Base-by-base conservation (phyloP, 768 basidiomycete species). In the Amanita rimosa region DNA sequence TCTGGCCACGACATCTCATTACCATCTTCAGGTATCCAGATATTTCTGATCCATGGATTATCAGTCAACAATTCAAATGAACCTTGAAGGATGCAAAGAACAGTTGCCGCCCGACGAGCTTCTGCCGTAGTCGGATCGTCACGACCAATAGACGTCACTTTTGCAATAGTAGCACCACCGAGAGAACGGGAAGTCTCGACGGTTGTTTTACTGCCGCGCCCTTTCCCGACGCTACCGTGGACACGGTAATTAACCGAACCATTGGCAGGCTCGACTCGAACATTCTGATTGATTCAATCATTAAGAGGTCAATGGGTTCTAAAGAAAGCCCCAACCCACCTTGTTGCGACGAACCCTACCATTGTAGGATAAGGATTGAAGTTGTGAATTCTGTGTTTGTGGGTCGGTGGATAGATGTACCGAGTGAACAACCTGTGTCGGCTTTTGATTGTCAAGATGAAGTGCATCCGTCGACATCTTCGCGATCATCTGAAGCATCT, bases 121-220 rank as follows among this genome's bases (percentile, higher is more conserved):
- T 85, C 83, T 22, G 85, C 82, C 17, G 55, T 58, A 3, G 85
- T 87, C 1, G 74, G 75, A 34, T 65, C 71, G 35, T 74, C 80
- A 29, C 68, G 71, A 0, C 81, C 83, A 53, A 69, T 66, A 7
- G 81, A 69, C 19, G 63, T 71, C 19, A 85, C 65, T 6, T 59
- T 59, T 0, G 56, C 47, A 24, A 78, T 62, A 1, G 59, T 64
- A 60, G 50, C 67, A 56, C 62, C 60, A 48, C 44, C 49, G 47
- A 55, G 35, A 52, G 52, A 13, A 54, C 49, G 53, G 6, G 49
- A 47, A 9, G 63, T 53, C 44, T 52, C 54, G 37, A 73, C 55
- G 16, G 56, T 51, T 1, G 55, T 61, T 0, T 59, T 55, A 44
- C 59, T 62, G 0, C 79, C 80, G 62, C 44, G 61, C 57, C 65